phyloP scores from a whole-genome alignment of 2,329 filamentous ascomycete genomes.

The Clonostachys sp. region DNA sequence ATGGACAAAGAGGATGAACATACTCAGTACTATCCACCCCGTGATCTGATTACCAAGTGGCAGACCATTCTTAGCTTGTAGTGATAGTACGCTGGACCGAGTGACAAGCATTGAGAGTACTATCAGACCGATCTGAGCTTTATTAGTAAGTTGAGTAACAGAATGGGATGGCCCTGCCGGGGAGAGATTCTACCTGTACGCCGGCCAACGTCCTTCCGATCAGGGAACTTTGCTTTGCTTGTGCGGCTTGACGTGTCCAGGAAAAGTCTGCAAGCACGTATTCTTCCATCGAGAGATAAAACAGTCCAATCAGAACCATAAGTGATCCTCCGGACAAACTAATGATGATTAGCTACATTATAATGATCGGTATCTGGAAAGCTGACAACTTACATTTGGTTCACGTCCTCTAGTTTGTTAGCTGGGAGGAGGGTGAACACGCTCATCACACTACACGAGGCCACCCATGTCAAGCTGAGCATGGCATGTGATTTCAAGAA shows the following conservation, averaged over 20 bases:
- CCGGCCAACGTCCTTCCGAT: conserved; percentile 60
- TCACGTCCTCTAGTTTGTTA: conserved; percentile 75
- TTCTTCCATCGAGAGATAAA: conserved; percentile 80
- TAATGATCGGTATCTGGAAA: neutral
- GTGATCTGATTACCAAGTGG: conserved; percentile 84
- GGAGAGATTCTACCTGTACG: conserved; percentile 45
- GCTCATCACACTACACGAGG: conserved; percentile 80
- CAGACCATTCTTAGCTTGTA: conserved; percentile 81
- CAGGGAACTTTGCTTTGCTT: conserved; percentile 23
- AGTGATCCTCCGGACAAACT: conserved; percentile 71
- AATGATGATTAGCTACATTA: conserved; percentile 6
- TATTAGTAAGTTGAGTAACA: conserved; percentile 5
- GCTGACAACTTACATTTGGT: conserved; percentile 58
- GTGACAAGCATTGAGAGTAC: conserved; percentile 82
- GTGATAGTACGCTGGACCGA: conserved; percentile 74
- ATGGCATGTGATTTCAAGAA: conserved; percentile 66
- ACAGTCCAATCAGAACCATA: conserved; percentile 71
- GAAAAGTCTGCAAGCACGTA: conserved; percentile 42
- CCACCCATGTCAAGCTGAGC: conserved; percentile 66
- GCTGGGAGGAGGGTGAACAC: conserved; percentile 85
- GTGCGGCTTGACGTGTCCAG: conserved; percentile 5
- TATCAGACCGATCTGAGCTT: conserved; percentile 64
- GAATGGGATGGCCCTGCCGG: neutral
- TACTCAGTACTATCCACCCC: conserved; percentile 76
- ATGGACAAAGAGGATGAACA: conserved; percentile 13